Evolutionary conservation across 129 eudicot species (phyloP), one percentile per base, ranked within the genome.

Genomic region (Glebionis coronaria): DNA sequence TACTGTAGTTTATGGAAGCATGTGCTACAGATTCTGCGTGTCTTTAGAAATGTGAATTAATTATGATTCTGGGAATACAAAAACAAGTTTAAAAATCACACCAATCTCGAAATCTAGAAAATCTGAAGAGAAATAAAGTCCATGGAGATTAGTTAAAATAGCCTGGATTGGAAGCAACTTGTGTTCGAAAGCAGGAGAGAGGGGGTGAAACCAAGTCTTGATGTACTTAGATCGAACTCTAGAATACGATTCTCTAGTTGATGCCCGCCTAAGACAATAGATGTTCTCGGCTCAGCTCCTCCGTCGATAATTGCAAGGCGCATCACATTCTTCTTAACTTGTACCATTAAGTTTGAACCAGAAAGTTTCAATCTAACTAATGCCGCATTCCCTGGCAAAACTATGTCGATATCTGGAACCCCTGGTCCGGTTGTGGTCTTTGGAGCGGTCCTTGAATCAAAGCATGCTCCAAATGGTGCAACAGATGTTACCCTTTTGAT

Each of bases 261-360:
- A 56, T 67, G 47, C 25, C 79, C 82, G 6, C 85, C 85, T 49
- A 81, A 55, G 0, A 76, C 79, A 18, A 81, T 56, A 12, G 82
- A 72, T 27, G 79, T 69, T 12, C 64, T 50, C 42, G 68, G 63
- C 51, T 16, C 28, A 23, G 12, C 54, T 38, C 85, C 85, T n/a
- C 82, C 85, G 18, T 81, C 79, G 15, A 76, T 21, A 68, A 81
- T 53, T 1, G 76, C 85, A 19, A 81, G 77, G 16, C 85, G 76
- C 3, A 71, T 19, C 56, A 76, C 85, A 68, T 68, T 35, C 58
- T 76, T 68, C 63, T 69, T 67, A 1, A 35, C 82, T 46, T 76
- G 66, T 55, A 76, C 85, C 81, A 81, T 76, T 31, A 70, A 67
- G 50, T 62, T 81, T 1, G 74, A 49, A 47, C 81, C 81, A 18